A percentile compares a stretch with the other conserved stretches of the same genome.
These are phyloP conservation scores for Sequoiadendron giganteum DNA, from an alignment of 75 land plant genomes.

Conservation along the genomic window DNA sequence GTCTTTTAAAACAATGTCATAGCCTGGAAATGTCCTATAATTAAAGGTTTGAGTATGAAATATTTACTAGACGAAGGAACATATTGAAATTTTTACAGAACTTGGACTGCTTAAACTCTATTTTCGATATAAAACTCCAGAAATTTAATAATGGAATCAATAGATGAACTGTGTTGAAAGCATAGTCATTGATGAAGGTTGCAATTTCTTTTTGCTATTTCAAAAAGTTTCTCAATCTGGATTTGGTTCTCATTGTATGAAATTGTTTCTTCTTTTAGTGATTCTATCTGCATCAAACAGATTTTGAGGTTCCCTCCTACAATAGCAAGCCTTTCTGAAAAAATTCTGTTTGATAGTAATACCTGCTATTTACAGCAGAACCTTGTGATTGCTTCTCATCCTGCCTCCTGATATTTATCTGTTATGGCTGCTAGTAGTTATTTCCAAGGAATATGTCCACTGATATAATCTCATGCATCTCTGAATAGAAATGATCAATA, in stretches of 20 bases:
- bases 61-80: neutral
- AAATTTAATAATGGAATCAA: neutral
- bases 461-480: neutral
- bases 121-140: neutral
- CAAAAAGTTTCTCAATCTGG: neutral
- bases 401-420: neutral
- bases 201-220: neutral
- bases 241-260: neutral
- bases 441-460: neutral
- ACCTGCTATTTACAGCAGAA: neutral
- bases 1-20: neutral
- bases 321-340: neutral
- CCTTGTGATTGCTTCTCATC: neutral
- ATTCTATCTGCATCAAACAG: neutral
- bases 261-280: neutral
- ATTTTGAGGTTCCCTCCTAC: neutral
- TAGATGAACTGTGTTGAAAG: neutral
- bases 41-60: neutral
- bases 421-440: neutral
- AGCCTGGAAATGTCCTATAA: no score
- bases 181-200: neutral
- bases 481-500: no score
- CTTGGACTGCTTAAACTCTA: neutral
- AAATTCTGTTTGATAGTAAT: neutral
- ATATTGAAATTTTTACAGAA: neutral